These are phyloP conservation scores for Euclidium syriacum DNA, from an alignment of 345 rosid genomes.

Conservation along the genomic window DNA sequence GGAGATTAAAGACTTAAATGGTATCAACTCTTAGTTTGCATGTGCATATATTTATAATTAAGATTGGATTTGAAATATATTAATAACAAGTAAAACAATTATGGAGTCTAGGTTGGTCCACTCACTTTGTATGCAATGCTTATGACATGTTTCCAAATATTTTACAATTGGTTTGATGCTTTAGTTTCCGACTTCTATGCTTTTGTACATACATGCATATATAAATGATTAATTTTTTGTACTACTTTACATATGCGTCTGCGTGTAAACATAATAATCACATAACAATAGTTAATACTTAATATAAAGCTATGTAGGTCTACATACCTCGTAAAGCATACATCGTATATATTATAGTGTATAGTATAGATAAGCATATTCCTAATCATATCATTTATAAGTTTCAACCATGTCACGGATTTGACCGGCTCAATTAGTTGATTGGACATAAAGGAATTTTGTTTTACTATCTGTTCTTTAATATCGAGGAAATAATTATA, in stretches of 20 bases:
- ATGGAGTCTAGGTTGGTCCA: constrained; percentile 33
- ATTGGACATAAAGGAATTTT: constrained; percentile 32
- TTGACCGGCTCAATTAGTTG: constrained; percentile 29
- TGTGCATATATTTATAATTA: constrained; percentile 30
- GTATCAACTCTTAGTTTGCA: constrained; percentile 22
- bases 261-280: background rate
- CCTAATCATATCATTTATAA: constrained; percentile 18
- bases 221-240: background rate
- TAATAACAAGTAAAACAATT: constrained; percentile 6
- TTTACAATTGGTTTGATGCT: constrained; percentile 4
- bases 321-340: constrained; percentile 27
- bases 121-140: constrained; percentile 26
- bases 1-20: constrained; percentile 32
- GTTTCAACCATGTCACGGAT: constrained; percentile 26
- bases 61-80: background rate
- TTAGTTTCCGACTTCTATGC: constrained; percentile 6
- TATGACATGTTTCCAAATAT: constrained; percentile 23
- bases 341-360: constrained; percentile 9
- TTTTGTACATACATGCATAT: constrained; percentile 1
- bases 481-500: constrained; percentile 13
- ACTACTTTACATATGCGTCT: background rate
- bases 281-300: background rate
- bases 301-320: constrained; percentile 16
- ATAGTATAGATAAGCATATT: constrained; percentile 19
- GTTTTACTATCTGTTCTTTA: background rate